Evolutionary conservation across 345 rosid genomes (phyloP).

Genomic region (Noccaea caerulescens): DNA sequence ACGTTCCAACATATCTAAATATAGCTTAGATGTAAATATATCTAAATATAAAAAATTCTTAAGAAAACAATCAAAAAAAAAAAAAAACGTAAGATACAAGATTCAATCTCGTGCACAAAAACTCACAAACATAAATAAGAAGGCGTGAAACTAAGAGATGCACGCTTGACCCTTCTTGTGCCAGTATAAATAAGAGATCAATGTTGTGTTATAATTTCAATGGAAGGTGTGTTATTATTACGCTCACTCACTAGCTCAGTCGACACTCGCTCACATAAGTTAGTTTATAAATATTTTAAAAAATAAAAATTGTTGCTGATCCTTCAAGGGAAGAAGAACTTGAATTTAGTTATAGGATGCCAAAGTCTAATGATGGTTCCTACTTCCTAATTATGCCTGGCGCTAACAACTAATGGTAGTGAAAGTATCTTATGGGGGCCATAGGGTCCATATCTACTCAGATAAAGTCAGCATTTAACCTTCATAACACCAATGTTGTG

Average conservation of each 20-base stretch:
- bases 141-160: slow-evolving; percentile 45
- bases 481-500: slow-evolving; percentile 8
- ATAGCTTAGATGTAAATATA: too few species aligned
- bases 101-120: slow-evolving; percentile 35
- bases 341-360: slow-evolving; percentile 35
- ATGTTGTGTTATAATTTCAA: slow-evolving; percentile 21
- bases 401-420: slow-evolving; percentile 28
- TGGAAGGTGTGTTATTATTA: slow-evolving; percentile 41
- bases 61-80: too few species aligned
- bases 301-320: slow-evolving; percentile 35
- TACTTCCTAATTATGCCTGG: slow-evolving; percentile 38
- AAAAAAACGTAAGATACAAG: slow-evolving; percentile 37
- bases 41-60: too few species aligned
- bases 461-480: slow-evolving; percentile 11
- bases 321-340: slow-evolving; percentile 44
- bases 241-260: slow-evolving; percentile 28
- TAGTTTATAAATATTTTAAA: background rate
- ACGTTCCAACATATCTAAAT: too few species aligned
- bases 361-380: slow-evolving; percentile 38
- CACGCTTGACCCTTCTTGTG: slow-evolving; percentile 46
- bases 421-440: slow-evolving; percentile 28
- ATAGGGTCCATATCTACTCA: slow-evolving; percentile 3
- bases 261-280: slow-evolving; percentile 31
- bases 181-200: slow-evolving; percentile 28
- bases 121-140: slow-evolving; percentile 29